phyloP scores from a whole-genome alignment of 2,329 filamentous ascomycete species.

The Colletotrichum shisoi region DNA sequence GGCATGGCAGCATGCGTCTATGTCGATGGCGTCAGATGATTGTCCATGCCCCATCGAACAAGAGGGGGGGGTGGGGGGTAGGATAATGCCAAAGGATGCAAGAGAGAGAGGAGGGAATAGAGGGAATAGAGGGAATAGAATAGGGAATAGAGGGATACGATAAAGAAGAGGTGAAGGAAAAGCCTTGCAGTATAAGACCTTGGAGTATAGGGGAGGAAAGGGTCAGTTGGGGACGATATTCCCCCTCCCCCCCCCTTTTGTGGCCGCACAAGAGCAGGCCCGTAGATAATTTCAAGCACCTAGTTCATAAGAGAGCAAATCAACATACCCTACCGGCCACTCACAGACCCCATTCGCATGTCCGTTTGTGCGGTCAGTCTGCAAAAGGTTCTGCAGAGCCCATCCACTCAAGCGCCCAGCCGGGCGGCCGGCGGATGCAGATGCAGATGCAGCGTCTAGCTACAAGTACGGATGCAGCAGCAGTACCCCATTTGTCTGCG shows the following conservation, averaged over 20 bases:
- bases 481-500: constrained; percentile 17
- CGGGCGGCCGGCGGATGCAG: constrained; percentile 32
- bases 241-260: neutral
- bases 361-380: constrained; percentile 18
- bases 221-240: neutral
- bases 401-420: constrained; percentile 28
- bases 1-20: neutral
- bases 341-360: constrained; percentile 11
- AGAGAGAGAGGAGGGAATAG: too few relatives aligned
- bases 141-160: neutral
- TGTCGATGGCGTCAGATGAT: neutral
- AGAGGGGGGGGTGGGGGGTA: neutral
- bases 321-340: constrained; percentile 18
- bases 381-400: constrained; percentile 7
- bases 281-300: constrained; percentile 33
- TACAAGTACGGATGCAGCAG: neutral
- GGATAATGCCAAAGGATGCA: constrained; percentile 15
- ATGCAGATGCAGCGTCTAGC: constrained; percentile 32
- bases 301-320: constrained; percentile 25
- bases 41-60: neutral
- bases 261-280: constrained; percentile 25
- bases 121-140: neutral
- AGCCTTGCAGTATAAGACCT: neutral
- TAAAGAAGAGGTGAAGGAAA: neutral
- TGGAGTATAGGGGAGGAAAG: neutral